Conservation (phyloP, 1,284 basidiomycete species). For the Pseudozyma hubeiensis region DNA sequence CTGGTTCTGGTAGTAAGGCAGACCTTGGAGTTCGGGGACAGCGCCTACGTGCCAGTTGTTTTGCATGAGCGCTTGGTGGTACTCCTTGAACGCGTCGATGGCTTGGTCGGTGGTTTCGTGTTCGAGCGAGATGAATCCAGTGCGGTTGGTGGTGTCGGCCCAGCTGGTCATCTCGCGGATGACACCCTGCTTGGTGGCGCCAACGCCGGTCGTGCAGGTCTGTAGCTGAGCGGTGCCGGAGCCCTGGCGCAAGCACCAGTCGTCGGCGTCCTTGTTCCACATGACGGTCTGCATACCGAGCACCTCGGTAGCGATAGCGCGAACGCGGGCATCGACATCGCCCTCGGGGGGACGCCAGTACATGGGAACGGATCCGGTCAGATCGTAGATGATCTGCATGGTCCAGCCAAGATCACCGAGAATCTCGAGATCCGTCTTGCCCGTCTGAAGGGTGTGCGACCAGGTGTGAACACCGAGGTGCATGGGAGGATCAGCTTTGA, state of each 20-base stretch:
- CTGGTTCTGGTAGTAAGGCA: constrained; percentile 63
- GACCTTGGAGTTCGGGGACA: constrained; percentile 52
- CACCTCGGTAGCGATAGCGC: constrained; percentile 60
- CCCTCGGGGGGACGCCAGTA: constrained; percentile 64
- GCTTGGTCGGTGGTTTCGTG: constrained; percentile 62
- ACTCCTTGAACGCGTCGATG: constrained; percentile 53
- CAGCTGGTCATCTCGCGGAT: constrained; percentile 43
- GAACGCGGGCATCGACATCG: constrained; percentile 63
- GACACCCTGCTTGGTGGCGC: constrained; percentile 42
- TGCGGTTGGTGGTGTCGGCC: constrained; percentile 38
- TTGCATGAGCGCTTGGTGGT: constrained; percentile 36
- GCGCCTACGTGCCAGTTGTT: constrained; percentile 51
- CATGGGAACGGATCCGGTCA: constrained; percentile 73
- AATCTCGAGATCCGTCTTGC: constrained; percentile 77
- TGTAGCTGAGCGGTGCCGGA: constrained; percentile 54
- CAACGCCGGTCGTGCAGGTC: constrained; percentile 45
- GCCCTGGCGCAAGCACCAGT: constrained; percentile 62
- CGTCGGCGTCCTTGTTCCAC: constrained; percentile 63
- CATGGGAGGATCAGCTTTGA: constrained; percentile 71
- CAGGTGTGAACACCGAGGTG: constrained; percentile 76
- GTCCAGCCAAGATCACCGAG: constrained; percentile 86
- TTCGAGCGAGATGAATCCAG: constrained; percentile 61
- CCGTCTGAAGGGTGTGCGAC: constrained; percentile 75
- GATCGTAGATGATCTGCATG: constrained; percentile 82
- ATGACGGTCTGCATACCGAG: constrained; percentile 62